Evolutionary conservation across 2,329 filamentous ascomycete species (phyloP), one percentile per base, ranked within the genome.

Genomic region (Colletotrichum siamense): DNA sequence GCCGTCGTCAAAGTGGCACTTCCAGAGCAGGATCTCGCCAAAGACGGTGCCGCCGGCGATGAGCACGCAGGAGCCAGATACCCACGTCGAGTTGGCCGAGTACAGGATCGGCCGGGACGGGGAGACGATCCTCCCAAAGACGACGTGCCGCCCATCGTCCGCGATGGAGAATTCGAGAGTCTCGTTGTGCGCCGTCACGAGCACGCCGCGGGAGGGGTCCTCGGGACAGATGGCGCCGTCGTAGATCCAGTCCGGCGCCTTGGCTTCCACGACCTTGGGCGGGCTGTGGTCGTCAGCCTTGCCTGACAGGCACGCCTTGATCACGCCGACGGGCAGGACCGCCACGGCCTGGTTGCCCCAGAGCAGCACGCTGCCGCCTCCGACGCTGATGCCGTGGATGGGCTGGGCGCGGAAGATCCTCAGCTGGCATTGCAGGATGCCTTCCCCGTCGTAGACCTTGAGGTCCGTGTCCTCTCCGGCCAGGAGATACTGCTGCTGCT

Each of bases 21-120:
- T 95, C 97, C 97, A 99, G 18, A 98, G 91, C 49, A 98, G 89
- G 39, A 99, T 94, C 83, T 99, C 96, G 5, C 97, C 97, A 84
- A 99, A 99, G 2, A 96, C 96, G 0, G 97, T 99, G 2, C 97
- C 97, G 5, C 95, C 95, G 8, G 95, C 95, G 67, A 98, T 91
- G 24, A 98, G 89, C 62, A 98, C 87, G 68, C 88, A 87, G 61
- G 88, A 87, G 8, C 84, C 70, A 8, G 89, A 88, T 9, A 92
- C 84, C 89, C 94, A 95, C 52, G 89, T 85, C 22, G 98, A 84
- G 81, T 95, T 92, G 7, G 96, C 96, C 18, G 95, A 95, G 84
- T 98, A 99, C 9, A 99, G 89, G 71, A 98, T 96, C 3, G 96
- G 96, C 59, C 95, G 91, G 9, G 96, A 94, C 18, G 93, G 93